phyloP scores from a whole-genome alignment of 108 stramenopile species.

The Cyclotella atomus region DNA sequence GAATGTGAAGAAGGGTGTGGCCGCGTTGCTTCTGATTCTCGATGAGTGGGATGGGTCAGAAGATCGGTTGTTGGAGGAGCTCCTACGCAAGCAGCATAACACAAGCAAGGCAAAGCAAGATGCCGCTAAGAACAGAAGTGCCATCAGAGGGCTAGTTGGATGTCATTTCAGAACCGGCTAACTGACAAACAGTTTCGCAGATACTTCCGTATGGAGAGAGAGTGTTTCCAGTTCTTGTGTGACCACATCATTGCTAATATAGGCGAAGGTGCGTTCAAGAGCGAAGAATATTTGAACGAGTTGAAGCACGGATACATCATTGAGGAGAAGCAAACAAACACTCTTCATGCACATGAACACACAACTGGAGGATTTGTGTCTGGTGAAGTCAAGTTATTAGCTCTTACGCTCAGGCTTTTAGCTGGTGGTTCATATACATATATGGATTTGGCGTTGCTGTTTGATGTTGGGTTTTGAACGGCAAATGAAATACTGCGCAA shows the following conservation, averaged over 20 bases:
- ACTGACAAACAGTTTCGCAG: background rate
- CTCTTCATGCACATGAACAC: background rate
- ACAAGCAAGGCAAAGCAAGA: background rate
- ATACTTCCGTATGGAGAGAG: slow-evolving; percentile 6
- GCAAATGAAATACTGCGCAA: no score
- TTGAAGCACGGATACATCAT: background rate
- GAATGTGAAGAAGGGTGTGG: background rate
- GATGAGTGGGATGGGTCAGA: slow-evolving; percentile 1
- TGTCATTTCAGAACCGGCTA: background rate
- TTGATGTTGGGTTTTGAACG: no score
- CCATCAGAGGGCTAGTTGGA: background rate
- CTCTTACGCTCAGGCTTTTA: no score
- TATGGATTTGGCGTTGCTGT: no score
- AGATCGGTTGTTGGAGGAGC: background rate
- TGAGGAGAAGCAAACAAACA: background rate
- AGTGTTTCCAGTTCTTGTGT: slow-evolving; percentile 2
- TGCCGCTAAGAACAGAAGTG: background rate
- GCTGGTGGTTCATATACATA: no score
- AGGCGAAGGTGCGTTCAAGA: background rate
- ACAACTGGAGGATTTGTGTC: no score
- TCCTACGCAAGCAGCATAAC: background rate
- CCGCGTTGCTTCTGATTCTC: background rate
- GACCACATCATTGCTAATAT: background rate
- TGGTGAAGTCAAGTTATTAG: no score
- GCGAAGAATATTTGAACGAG: background rate